phyloP scores from a whole-genome alignment of 169 alveolate species.

The Cryptosporidium sp. region DNA sequence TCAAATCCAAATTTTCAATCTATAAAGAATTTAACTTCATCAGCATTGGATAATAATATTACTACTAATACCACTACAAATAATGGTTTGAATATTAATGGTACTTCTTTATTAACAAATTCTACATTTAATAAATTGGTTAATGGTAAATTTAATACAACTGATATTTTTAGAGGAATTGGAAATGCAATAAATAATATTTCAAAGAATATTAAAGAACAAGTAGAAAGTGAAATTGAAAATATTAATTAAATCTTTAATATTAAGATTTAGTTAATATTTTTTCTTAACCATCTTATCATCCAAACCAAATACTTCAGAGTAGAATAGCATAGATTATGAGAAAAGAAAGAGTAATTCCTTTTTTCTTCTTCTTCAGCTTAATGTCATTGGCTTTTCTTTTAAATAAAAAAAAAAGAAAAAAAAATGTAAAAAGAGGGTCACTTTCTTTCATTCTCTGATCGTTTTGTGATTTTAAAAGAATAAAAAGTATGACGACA shows the following conservation, averaged over 20 bases:
- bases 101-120: background rate
- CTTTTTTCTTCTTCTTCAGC: background rate
- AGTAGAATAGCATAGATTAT: constrained; percentile 27
- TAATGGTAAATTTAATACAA: constrained; percentile 34
- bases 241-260: constrained; percentile 17
- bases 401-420: too few relatives aligned
- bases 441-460: background rate
- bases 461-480: background rate
- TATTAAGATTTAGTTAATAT: constrained; percentile 1
- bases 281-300: background rate
- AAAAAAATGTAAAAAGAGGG: background rate
- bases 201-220: constrained; percentile 1
- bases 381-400: background rate
- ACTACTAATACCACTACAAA: background rate
- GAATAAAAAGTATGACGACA: too few relatives aligned
- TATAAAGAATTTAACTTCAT: constrained; percentile 26
- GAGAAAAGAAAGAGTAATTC: constrained; percentile 38
- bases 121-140: background rate
- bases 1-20: background rate
- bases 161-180: constrained; percentile 43
- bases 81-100: background rate
- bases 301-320: constrained; percentile 1
- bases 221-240: constrained; percentile 18
- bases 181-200: constrained; percentile 22
- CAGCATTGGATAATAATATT: background rate